Conservation (phyloP, 495 filamentous ascomycete species). For the Neurospora sp. region DNA sequence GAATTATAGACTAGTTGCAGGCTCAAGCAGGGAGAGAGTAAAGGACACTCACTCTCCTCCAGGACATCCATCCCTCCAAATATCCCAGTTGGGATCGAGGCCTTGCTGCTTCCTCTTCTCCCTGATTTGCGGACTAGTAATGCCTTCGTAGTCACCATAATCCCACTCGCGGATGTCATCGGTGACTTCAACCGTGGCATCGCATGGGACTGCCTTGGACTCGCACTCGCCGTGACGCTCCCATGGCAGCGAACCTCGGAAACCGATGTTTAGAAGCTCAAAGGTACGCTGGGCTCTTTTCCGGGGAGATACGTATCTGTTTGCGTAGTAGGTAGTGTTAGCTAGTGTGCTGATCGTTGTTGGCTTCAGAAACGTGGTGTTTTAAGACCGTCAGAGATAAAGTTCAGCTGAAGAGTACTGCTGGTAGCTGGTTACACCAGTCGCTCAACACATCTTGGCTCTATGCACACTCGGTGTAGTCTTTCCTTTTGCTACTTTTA, state of each 20-base stretch:
- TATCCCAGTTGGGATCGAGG: conserved; percentile 58
- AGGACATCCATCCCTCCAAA: conserved; percentile 74
- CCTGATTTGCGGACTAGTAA: conserved; percentile 64
- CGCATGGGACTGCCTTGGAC: conserved; percentile 24
- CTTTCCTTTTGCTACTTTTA: background rate
- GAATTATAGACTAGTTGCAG: background rate
- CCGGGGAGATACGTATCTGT: conserved; percentile 76
- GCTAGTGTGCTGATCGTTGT: background rate
- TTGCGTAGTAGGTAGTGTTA: background rate
- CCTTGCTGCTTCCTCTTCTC: conserved; percentile 48
- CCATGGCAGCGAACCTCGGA: conserved; percentile 37
- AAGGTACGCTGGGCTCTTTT: conserved; percentile 78
- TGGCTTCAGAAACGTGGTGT: background rate
- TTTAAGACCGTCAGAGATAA: background rate
- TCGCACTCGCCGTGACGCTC: conserved; percentile 26
- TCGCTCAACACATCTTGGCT: background rate
- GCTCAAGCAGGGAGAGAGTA: background rate
- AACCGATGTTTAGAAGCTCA: conserved; percentile 61
- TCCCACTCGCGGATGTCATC: conserved; percentile 87
- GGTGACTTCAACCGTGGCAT: conserved; percentile 53
- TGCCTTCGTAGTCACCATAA: conserved; percentile 91
- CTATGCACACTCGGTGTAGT: background rate
- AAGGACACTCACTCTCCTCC: conserved; percentile 46
- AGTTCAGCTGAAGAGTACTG: background rate
- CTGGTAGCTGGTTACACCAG: background rate